Base-by-base conservation (phyloP, 345 rosid genomes). In the Garcia nutans region DNA sequence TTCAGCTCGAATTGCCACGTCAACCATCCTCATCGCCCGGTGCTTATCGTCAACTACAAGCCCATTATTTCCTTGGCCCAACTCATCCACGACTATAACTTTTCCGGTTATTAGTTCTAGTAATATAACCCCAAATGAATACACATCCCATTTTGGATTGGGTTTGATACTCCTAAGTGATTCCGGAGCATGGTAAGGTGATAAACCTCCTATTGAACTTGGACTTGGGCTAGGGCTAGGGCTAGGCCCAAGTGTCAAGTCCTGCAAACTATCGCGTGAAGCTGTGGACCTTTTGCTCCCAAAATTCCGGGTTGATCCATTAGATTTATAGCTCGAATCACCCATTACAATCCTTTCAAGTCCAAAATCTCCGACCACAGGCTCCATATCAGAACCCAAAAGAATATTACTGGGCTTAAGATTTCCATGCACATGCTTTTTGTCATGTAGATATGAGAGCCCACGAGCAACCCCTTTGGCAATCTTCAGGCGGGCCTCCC, bases 161-260 rank as follows among this genome's bases (percentile, higher is more conserved):
- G 99, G 91, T 82, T 93, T 93, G 3, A 96, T 68, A 76, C 90
- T 91, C 70, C 99, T 49, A 3, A 96, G 88, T 10, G 97, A 96
- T 79, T 96, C 99, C 0, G 98, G 97, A 2, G 99, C 96, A 0
- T 86, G 84, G 76, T 93, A 96, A 0, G 92, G 92, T 0, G 91
- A 88, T 3, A 93, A 67, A 8, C 93, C 86, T 0, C 92, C 85
- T 0, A 95, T 64, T 0, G 87, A 88, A 78, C 97, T 92, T 0
- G 93, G 92, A 49, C 96, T 90, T 0, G 95, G 98, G 78, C 97
- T 92, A n/a, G n/a, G n/a, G n/a, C n/a, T 0, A 93, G 93, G 93
- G 37, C 94, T 88, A 0, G 87, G 85, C 5, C 90, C 87, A 1
- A 63, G 67, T 1, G 86, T 78, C 3, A 85, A 49, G n/a, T 96